Evolutionary conservation across 208 protist genomes (phyloP), one percentile per base, ranked within the genome.

Genomic region (Crithidia sp.): DNA sequence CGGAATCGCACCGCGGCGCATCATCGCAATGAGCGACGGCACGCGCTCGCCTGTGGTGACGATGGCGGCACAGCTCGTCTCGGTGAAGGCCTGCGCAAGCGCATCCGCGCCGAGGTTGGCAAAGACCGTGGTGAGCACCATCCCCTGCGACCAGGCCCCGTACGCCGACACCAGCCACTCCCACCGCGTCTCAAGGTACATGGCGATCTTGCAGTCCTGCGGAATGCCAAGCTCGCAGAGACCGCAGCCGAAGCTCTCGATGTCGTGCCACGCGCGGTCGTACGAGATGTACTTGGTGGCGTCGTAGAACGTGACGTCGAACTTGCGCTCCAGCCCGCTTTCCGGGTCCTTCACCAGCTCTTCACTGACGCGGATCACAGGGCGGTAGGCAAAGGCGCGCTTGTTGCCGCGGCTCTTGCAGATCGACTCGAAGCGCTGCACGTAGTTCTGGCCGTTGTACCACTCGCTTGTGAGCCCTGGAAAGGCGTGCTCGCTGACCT

Each of bases 151-250:
- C 89, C 90, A 95, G 54, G 86, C 69, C 47, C 87, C 86, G 37
- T 89, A 65, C 64, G 91, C 77, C 5, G 82, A 84, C 40, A 76
- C 84, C 39, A 94, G 76, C 90, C 92, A 96, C 81, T 96, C 90
- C 88, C 89, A 96, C 66, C 92, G 90, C n/a, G 92, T 97, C 7
- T 97, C 90, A 41, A 94, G 88, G 70, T 90, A 97, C 3, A 97
- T 71, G 8, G 80, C 89, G 41, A 97, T 71, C 45, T 64, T 71
- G 40, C 69, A 71, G 59, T 81, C 78, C 17, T 68, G 66, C 40
- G 49, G 2, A 2, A 93, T 52, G 13, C 87, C 86, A 64, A 92
- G 53, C 69, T 88, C 76, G 10, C 43, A 50, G n/a, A 96, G 67
- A 19, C 92, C 89, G 41, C 81, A 81, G 14, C 85, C 84, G 41